Evolutionary conservation across 495 filamentous ascomycete genomes (phyloP).

Genomic region (Letharia columbiana): DNA sequence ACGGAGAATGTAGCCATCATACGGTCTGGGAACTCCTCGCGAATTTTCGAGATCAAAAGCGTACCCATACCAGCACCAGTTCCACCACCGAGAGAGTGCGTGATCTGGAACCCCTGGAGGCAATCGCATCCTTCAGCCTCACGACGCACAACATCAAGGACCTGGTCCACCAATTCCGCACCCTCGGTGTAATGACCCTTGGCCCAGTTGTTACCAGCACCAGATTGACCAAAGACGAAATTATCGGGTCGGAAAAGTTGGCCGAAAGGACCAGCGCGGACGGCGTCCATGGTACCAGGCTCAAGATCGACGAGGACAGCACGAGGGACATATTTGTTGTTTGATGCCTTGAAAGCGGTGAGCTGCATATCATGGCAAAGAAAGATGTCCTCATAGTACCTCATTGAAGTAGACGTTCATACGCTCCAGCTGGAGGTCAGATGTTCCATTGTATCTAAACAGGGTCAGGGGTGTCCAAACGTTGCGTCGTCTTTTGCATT

Average conservation of each 20-base stretch:
- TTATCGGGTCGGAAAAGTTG: conserved; percentile 99
- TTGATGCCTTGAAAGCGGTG: conserved; percentile 55
- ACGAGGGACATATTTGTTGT: conserved; percentile 98
- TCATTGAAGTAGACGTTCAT: conserved; percentile 99
- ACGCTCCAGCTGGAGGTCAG: conserved; percentile 97
- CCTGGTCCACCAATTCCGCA: conserved; percentile 96
- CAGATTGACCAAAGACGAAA: conserved; percentile 99
- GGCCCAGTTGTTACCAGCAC: conserved; percentile 99
- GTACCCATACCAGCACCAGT: conserved; percentile 99
- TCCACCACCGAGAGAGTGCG: conserved; percentile 99
- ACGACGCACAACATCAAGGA: conserved; percentile 96
- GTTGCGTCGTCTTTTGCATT: conserved; percentile 4
- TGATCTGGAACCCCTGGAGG: conserved; percentile 99
- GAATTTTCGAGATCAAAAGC: conserved; percentile 99
- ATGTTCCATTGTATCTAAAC: conserved; percentile 86
- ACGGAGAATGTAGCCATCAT: conserved; percentile 99
- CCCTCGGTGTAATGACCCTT: conserved; percentile 99
- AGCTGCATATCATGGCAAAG: not conserved
- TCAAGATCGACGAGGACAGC: conserved; percentile 99
- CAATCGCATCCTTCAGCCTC: conserved; percentile 99
- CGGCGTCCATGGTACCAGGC: conserved; percentile 96
- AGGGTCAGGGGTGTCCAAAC: conserved; percentile 18
- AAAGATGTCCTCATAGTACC: conserved; percentile 44
- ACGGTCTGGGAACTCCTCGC: conserved; percentile 99
- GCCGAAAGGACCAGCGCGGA: conserved; percentile 97